Evolutionary conservation across 1,284 basidiomycete species (phyloP), one percentile per base, ranked within the genome.

Genomic region (Athelia psychrophila): DNA sequence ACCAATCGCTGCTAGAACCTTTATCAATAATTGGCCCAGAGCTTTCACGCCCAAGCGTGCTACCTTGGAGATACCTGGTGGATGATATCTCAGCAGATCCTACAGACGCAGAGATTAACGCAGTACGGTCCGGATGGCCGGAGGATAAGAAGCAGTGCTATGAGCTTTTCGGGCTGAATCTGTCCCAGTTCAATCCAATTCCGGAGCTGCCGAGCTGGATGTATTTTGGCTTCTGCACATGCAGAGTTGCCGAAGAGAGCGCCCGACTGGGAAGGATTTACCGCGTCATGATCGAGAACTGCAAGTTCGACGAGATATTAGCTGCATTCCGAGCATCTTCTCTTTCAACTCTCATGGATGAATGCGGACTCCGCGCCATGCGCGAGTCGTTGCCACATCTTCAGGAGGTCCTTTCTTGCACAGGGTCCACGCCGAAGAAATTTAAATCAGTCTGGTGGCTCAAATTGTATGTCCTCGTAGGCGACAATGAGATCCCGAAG

Each of bases 371-470:
- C 33, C 24, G 40, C 19, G 19, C 23, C 19, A 23, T 12, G 13
- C 47, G 35, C 44, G 9, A 27, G 38, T 3, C 50, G 54, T 15
- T 54, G 16, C 40, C 19, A 35, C 51, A 61, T 38, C 59, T 74
- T 44, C 52, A 56, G 12, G 67, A 69, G 20, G 57, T 69, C 13
- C 54, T 74, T 42, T 45, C n/a, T n/a, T n/a, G n/a, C n/a, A n/a
- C 35, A 1, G 36, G 47, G n/a, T 55, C n/a, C n/a, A n/a, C 57
- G 2, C 58, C 59, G 9, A 3, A 10, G 8, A 3, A 15, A 2
- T 47, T 49, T 25, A 64, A 66, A 47, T 70, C 72, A 1, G 72
- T 74, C 19, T 76, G 74, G 74, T 13, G 61, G 25, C 60, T 76
- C 24, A 76, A 74, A 56, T 60, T 65, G 30, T 68, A 63, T 45